phyloP scores from a whole-genome alignment of 2,329 filamentous ascomycete genomes.

The Sphaerulina musiva region DNA sequence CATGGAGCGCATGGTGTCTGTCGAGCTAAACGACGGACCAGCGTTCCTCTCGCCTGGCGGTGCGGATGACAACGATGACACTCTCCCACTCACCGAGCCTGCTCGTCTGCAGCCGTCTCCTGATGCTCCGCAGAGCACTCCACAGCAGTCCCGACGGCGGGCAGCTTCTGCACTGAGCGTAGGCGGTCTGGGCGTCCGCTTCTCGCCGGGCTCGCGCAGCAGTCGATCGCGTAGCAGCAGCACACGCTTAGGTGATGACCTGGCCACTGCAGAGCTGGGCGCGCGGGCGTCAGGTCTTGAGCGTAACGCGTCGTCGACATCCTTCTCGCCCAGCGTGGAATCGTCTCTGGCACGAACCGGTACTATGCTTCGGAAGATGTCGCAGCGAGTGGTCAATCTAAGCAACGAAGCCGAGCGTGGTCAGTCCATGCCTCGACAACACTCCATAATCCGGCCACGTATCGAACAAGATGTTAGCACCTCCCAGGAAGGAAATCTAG shows the following conservation, averaged over 20 bases:
- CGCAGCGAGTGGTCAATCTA: slow-evolving; percentile 93
- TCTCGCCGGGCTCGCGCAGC: slow-evolving; percentile 39
- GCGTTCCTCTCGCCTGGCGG: slow-evolving; percentile 47
- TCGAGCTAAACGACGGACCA: slow-evolving; percentile 49
- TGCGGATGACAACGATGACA: slow-evolving; percentile 48
- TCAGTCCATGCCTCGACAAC: slow-evolving; percentile 57
- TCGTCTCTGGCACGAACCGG: slow-evolving; percentile 46
- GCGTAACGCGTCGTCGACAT: slow-evolving; percentile 34
- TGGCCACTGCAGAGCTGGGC: slow-evolving; percentile 54
- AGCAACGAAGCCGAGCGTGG: slow-evolving; percentile 89
- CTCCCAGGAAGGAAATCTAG: slow-evolving; percentile 12
- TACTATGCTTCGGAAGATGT: slow-evolving; percentile 63
- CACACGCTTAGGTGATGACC: slow-evolving; percentile 55
- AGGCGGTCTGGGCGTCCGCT: slow-evolving; percentile 48
- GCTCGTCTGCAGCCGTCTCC: slow-evolving; percentile 53
- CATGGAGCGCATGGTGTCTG: slow-evolving; percentile 32
- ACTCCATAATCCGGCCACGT: slow-evolving; percentile 41
- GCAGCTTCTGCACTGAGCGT: slow-evolving; percentile 14
- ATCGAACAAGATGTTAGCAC: slow-evolving; percentile 2
- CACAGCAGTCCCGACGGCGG: slow-evolving; percentile 44
- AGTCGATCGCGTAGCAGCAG: slow-evolving; percentile 31
- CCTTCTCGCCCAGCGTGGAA: slow-evolving; percentile 41
- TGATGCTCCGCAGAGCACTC: slow-evolving; percentile 38
- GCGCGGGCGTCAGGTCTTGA: slow-evolving; percentile 34
- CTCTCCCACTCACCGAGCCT: slow-evolving; percentile 53